Evolutionary conservation across 164 flowering plant species (phyloP), one percentile per base, ranked within the genome.

Genomic region (Echeveria elegans): DNA sequence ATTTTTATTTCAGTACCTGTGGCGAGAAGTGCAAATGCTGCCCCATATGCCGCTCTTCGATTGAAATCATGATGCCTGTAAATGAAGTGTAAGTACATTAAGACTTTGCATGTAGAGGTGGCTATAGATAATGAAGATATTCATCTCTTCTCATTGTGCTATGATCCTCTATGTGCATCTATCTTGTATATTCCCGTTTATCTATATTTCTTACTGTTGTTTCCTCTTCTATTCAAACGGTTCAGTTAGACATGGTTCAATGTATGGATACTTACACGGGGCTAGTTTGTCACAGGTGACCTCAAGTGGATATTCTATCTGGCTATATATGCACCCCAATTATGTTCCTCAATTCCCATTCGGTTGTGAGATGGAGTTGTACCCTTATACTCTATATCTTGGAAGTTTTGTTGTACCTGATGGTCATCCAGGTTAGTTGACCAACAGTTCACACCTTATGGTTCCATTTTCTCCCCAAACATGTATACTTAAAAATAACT

Each of bases 11-110:
- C 32, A 56, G 61, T 28, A 56, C 61, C 19, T 56, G 61, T 56
- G 61, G 61, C 61, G 61, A 56, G 61, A 56, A 56, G 32, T 56
- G 61, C 61, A 56, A 56, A 32, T 23, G 61, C 61, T 56, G 61
- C 32, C 61, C 61, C 32, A 56, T 56, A 26, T 56, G 61, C 8
- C 61, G 61, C 61, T 56, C 61, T 5, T 56, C 61, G 4, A 56
- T 56, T 56, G 61, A 56, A 56, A 32, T 56, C 6, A 18, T 26
- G 9, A 56, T 56, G 61, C 61, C 61, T 56, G 61, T 56, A 56
- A 56, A 56, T 28, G 61, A 56, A 56, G 61, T 56, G 61, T 56
- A 56, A 1, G 32, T 16, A 8, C 29, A 52, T 4, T 0, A 32
- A 32, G 28, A 18, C 6, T 26, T 19, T n/a, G n/a, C 32, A 56